These are phyloP conservation scores for Monosporascus cannonballus DNA, from an alignment of 2,329 filamentous ascomycete species.

Conservation along the genomic window DNA sequence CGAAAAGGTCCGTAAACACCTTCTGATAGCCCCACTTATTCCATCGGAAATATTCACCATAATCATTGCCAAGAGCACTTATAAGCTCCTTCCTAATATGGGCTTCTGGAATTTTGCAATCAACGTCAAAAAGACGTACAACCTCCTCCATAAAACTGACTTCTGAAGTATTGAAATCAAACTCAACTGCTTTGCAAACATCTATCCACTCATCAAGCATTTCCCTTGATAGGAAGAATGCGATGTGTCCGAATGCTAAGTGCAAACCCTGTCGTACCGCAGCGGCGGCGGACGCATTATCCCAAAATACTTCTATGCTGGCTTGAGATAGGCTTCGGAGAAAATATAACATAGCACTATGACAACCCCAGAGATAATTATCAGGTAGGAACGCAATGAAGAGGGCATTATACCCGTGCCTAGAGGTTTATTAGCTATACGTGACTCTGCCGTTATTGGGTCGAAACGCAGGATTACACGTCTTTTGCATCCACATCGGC, in stretches of 20 bases:
- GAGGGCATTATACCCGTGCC: neutral
- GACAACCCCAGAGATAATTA: neutral
- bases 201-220: constrained; percentile 1
- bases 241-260: fast-evolving
- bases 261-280: fast-evolving
- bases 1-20: neutral
- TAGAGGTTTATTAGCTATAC: neutral
- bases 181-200: neutral
- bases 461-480: neutral
- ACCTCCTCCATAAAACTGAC: too few relatives aligned
- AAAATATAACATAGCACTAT: constrained; percentile 4
- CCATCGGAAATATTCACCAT: too few relatives aligned
- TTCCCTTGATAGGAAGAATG: too few relatives aligned
- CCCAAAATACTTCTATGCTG: constrained; percentile 1
- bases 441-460: neutral
- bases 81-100: too few relatives aligned
- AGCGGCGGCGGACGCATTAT: neutral
- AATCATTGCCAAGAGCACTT: too few relatives aligned
- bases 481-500: constrained; percentile 7
- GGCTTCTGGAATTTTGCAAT: too few relatives aligned
- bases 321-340: neutral
- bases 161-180: constrained; percentile 1
- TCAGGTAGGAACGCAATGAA: fast-evolving
- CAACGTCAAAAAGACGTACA: too few relatives aligned
- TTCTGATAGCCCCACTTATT: too few relatives aligned